Evolutionary conservation across 169 alveolate species (phyloP), one percentile per base, ranked within the genome.

Genomic region (Cryptosporidium sp.): DNA sequence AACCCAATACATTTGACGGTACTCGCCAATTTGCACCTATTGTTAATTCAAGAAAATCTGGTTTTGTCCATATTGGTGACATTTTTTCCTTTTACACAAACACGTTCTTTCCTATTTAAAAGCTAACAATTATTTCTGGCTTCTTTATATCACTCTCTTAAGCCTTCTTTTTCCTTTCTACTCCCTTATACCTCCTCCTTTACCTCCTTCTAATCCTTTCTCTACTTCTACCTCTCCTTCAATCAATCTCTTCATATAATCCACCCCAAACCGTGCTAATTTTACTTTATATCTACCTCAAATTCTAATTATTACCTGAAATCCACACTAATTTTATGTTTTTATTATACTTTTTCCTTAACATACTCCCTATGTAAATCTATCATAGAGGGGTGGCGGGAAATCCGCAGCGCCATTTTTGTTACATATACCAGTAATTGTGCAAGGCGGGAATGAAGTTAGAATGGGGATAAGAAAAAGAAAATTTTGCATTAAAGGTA

Each of bases 321-420:
- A 55, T 55, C 35, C 14, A 14, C 21, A 2, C 55, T 21, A 21
- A 21, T 5, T 37, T 69, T 74, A 58, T 41, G 70, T 52, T 71
- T 71, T 85, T 26, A 69, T 74, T 16, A 74, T 9, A 29, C 71
- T 65, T 55, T 21, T 55, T 21, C 35, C 21, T 55, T 4, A 16
- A 21, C 35, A n/a, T 55, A 55, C 29, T 55, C 21, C 45, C 26
- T 65, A 33, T 65, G 71, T 37, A 65, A 65, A 65, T 65, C 71
- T 65, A 65, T 65, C 69, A 67, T 41, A 80, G 93, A 91, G 80
- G 86, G 86, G 93, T 65, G 71, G 71, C 71, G 71, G 71, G 71
- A 35, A 35, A 4, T 2, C 4, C 4, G 5, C 18, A 51, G 71
- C 71, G 71, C 71, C 71, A 2, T 7, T 26, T 37, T 3, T 31